phyloP scores from a whole-genome alignment of 2,329 filamentous ascomycete genomes.

The Penicillium sp. region DNA sequence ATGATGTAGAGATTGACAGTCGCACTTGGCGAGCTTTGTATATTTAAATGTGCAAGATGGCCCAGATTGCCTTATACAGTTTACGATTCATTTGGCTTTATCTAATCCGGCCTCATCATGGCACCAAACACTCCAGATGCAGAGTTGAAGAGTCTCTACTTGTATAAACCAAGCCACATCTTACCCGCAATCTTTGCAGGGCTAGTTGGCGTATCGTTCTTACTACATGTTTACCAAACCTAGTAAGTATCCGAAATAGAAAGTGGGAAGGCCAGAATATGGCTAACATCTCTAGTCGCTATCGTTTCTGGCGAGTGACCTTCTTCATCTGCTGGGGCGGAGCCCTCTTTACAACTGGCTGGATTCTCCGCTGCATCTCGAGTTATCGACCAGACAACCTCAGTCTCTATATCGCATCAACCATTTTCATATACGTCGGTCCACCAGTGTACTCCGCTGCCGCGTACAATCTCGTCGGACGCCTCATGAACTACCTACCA shows the following conservation, averaged over 20 bases:
- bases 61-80: neutral
- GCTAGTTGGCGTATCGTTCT: conserved; percentile 32
- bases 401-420: conserved; percentile 37
- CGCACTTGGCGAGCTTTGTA: neutral
- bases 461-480: conserved; percentile 40
- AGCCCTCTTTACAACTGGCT: conserved; percentile 38
- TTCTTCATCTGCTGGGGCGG: conserved; percentile 40
- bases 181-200: conserved; percentile 36
- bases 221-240: conserved; percentile 35
- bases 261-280: neutral
- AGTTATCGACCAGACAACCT: conserved; percentile 30
- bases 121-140: conserved; percentile 3
- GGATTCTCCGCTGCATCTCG: conserved; percentile 36
- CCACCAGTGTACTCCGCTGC: conserved; percentile 41
- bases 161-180: conserved; percentile 34
- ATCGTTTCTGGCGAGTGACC: conserved; percentile 37
- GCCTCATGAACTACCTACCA: conserved; percentile 40
- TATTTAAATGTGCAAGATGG: conserved; percentile 10
- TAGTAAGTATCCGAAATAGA: conserved; percentile 23
- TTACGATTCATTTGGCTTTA: neutral
- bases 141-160: conserved; percentile 20
- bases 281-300: conserved; percentile 19
- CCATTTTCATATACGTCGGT: conserved; percentile 34
- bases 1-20: neutral
- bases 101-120: conserved; percentile 6